Evolutionary conservation across 176 grass and related monocot species (phyloP), one percentile per base, ranked within the genome.

Genomic region (Rhynchospora tenuis): DNA sequence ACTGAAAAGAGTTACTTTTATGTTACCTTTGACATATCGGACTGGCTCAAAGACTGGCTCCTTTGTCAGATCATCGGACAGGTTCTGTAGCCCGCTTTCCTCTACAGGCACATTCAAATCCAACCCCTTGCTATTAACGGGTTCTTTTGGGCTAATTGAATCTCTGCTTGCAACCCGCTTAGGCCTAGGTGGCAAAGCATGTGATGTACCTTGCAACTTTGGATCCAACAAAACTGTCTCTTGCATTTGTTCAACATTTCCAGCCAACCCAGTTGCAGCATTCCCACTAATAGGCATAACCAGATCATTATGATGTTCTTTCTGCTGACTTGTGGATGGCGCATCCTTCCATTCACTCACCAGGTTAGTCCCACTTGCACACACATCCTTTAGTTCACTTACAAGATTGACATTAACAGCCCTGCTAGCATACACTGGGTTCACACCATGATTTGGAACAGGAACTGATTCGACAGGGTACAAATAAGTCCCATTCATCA

Each of bases 161-260:
- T 99, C 93, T 80, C 88, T 91, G 80, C 87, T 91, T 60, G 97
- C 85, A 86, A 93, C 77, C 66, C 85, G 90, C 86, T 87, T 96
- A 69, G 97, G 91, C 87, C 93, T 99, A 51, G 93, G 89, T 78
- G 93, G 93, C 46, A 94, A 71, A 6, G 38, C 80, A 84, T 87
- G 84, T 78, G 80, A 61, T 33, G 79, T 56, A 85, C 87, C 66
- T 88, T 88, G 84, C 50, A 93, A 88, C 45, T 89, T 89, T 22
- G 88, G 87, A 9, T 92, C 84, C 51, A 77, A 51, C 44, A 89
- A 84, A 86, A 86, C 64, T 61, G 81, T 80, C 33, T 91, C 89
- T 29, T 87, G 87, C 23, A 66, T 31, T 81, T 89, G 90, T 24
- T 95, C 96, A 8, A 76, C 74, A 85, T 55, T 97, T 68, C 62